Base-by-base conservation (phyloP, 805 yeast genomes). In the Nakazawaea wickerhamii region DNA sequence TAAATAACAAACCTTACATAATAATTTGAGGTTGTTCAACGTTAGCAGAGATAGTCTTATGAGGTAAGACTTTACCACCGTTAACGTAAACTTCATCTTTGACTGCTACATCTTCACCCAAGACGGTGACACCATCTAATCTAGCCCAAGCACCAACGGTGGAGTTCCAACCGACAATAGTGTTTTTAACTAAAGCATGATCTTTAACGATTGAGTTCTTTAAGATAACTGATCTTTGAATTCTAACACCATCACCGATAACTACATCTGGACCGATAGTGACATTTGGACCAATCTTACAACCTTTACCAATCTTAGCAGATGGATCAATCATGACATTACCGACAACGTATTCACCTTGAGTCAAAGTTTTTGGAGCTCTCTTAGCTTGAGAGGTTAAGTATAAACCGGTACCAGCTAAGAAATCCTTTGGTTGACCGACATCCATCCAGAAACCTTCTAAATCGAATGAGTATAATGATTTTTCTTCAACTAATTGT, bases 381-480 rank as follows among this genome's bases (percentile, higher is more conserved):
- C 82, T 87, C 79, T 84, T 84, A 57, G 91, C 67, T 61, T 89
- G 71, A 44, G 98, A 83, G 64, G 84, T 76, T 67, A 93, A 77
- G 77, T 90, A 93, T 52, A 91, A 74, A 56, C 89, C 81, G 59
- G 97, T 87, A 68, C 99, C 99, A 47, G 96, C 81, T 53, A 93
- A 71, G 82, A 89, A 93, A 71, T 93, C 99, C 80, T 91, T 93
- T 78, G 99, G 99, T 77, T 93, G 99, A 69, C 99, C 99, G 55
- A 93, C 97, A 69, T 93, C 99, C 99, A 93, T 93, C 99, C 99
- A 93, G 86, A 81, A 93, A 54, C 99, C 98, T 75, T 93, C 97
- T 62, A 93, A 80, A 69, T 93, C 99, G 61, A 86, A 93, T 43
- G 98, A 90, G 77, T 82, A 93, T 59, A 93, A 77, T 48, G 83